Evolutionary conservation across 805 yeast genomes (phyloP).

Genomic region (Candida stauntonica): DNA sequence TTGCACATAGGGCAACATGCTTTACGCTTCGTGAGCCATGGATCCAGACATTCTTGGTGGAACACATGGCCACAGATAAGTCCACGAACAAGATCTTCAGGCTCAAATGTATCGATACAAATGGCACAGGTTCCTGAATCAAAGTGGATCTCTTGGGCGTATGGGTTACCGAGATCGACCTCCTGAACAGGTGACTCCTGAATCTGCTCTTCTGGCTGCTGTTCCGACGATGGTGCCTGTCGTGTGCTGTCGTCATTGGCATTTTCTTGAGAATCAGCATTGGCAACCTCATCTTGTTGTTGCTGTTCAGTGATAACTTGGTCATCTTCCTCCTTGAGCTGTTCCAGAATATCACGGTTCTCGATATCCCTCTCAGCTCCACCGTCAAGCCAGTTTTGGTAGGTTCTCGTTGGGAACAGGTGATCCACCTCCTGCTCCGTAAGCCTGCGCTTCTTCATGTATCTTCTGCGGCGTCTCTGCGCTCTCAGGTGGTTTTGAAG

Average conservation of each 20-base stretch:
- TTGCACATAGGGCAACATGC: conserved; percentile 87
- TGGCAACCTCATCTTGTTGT: conserved; percentile 4
- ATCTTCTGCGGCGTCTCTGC: conserved; percentile 38
- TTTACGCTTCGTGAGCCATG: conserved; percentile 71
- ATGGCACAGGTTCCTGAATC: conserved; percentile 75
- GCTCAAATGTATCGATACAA: conserved; percentile 63
- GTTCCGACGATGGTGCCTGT: background rate
- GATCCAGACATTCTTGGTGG: conserved; percentile 75
- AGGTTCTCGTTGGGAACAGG: conserved; percentile 54
- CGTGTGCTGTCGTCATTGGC: background rate
- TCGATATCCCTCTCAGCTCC: conserved; percentile 50
- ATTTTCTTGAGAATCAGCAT: background rate
- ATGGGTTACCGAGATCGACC: conserved; percentile 23
- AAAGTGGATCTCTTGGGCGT: conserved; percentile 36
- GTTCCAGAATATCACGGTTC: conserved; percentile 41
- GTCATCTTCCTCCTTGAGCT: conserved; percentile 32
- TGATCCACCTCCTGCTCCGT: conserved; percentile 55
- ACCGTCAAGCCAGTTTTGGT: conserved; percentile 56
- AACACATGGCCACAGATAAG: conserved; percentile 79
- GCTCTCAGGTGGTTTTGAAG: conserved; percentile 10
- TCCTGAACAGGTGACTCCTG: background rate
- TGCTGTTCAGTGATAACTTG: conserved; percentile 12
- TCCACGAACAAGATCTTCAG: conserved; percentile 63
- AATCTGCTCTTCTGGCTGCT: conserved; percentile 1
- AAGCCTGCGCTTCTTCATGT: conserved; percentile 44